Percentiles rank a stretch among this genome's conserved stretches.
These are phyloP conservation scores for Ophiosphaerella narmari DNA, from an alignment of 2,329 filamentous ascomycete genomes.

Conservation along the genomic window DNA sequence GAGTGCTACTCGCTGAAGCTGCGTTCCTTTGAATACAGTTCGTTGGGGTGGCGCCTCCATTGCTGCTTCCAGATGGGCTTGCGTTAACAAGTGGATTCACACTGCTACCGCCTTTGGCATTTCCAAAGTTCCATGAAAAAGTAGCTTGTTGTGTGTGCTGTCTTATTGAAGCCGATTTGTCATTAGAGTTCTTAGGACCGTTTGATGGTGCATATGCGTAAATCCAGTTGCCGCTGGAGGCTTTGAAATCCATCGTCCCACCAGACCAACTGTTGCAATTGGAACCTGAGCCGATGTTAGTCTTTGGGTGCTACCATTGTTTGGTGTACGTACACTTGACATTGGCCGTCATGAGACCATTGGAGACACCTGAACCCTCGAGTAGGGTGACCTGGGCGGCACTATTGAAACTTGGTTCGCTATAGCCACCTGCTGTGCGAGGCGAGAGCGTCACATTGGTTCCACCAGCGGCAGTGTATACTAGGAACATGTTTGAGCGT, in stretches of 20 bases:
- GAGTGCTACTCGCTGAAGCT: slow-evolving; percentile 16
- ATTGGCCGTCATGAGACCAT: slow-evolving; percentile 61
- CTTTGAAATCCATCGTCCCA: slow-evolving; percentile 57
- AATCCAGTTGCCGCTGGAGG: slow-evolving; percentile 55
- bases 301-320: neutral
- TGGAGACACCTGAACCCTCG: slow-evolving; percentile 58
- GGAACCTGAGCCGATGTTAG: slow-evolving; percentile 45
- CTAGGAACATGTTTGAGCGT: slow-evolving; percentile 62
- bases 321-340: slow-evolving; percentile 52
- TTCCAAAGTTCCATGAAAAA: slow-evolving; percentile 55
- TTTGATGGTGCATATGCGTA: slow-evolving; percentile 53
- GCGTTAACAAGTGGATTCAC: slow-evolving; percentile 49
- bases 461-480: slow-evolving; percentile 58
- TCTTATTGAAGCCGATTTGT: slow-evolving; percentile 48
- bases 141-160: slow-evolving; percentile 51
- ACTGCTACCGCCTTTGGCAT: slow-evolving; percentile 56
- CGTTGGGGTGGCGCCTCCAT: slow-evolving; percentile 18
- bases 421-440: slow-evolving; percentile 52
- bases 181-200: slow-evolving; percentile 54
- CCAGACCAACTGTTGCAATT: slow-evolving; percentile 60
- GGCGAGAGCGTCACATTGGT: slow-evolving; percentile 64
- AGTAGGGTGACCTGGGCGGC: slow-evolving; percentile 55
- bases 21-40: slow-evolving; percentile 37
- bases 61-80: slow-evolving; percentile 22
- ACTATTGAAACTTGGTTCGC: slow-evolving; percentile 49